phyloP scores from a whole-genome alignment of 177 flowering plant genomes.

The Vitis hybrid region DNA sequence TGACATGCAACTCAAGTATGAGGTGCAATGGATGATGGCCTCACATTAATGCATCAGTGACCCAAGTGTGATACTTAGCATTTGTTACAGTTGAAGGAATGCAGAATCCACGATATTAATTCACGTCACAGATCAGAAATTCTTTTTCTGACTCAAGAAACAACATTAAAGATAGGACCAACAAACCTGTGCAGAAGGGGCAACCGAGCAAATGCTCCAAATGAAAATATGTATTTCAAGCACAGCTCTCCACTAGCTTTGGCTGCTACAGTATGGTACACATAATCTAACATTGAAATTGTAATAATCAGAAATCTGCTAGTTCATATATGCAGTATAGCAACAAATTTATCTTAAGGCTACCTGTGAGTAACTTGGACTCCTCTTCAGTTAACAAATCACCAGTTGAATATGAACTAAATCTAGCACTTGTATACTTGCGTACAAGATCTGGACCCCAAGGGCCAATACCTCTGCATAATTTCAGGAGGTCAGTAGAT shows the following conservation, averaged over 20 bases:
- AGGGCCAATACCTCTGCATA: slow-evolving; percentile 94
- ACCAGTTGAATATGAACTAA: slow-evolving; percentile 61
- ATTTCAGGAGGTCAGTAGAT: neutral
- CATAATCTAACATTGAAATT: slow-evolving; percentile 55
- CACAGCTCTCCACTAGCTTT: slow-evolving; percentile 98
- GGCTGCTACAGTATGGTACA: slow-evolving; percentile 88
- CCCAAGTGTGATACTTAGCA: too few species aligned
- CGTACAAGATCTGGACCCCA: slow-evolving; percentile 89
- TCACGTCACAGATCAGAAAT: neutral
- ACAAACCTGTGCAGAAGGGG: slow-evolving; percentile 82
- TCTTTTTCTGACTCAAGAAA: neutral
- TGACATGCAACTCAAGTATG: too few species aligned
- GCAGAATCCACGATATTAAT: neutral
- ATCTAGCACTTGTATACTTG: slow-evolving; percentile 71
- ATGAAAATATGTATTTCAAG: slow-evolving; percentile 84
- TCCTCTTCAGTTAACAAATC: slow-evolving; percentile 60
- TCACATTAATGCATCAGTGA: too few species aligned
- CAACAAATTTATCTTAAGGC: neutral
- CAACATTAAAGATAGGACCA: neutral
- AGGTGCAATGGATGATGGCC: too few species aligned
- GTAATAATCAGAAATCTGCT: slow-evolving; percentile 12
- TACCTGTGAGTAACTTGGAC: slow-evolving; percentile 76
- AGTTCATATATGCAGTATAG: neutral
- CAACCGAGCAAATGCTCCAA: slow-evolving; percentile 89
- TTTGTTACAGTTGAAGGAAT: too few species aligned